Conservation (phyloP, 169 alveolate genomes). For the Perkinsus olseni region DNA sequence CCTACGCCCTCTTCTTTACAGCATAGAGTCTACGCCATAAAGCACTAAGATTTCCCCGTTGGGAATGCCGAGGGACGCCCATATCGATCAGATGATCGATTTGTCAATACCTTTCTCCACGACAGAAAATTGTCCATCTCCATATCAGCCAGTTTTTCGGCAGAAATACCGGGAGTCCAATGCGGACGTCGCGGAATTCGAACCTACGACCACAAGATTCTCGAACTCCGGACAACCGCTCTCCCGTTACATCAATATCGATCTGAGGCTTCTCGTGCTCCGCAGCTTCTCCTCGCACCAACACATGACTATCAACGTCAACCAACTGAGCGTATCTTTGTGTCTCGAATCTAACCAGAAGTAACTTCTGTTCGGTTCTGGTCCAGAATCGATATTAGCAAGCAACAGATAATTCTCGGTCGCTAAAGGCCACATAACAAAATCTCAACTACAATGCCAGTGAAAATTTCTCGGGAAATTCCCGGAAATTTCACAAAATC, state of each 20-base stretch:
- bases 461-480: no score
- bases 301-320: neutral
- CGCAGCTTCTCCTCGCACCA: neutral
- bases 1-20: no score
- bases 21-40: no score
- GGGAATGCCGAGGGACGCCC: no score
- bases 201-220: neutral
- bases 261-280: neutral
- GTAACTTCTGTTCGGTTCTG: neutral
- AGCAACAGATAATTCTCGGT: no score
- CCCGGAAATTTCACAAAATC: no score
- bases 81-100: neutral
- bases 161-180: neutral
- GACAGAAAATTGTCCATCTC: conserved; percentile 45
- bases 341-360: neutral
- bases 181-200: neutral
- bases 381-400: no score
- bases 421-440: no score
- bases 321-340: neutral
- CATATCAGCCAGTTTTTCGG: conserved; percentile 37
- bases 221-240: neutral
- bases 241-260: neutral
- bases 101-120: conserved; percentile 51
- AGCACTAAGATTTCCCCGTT: no score
- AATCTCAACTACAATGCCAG: no score